These are phyloP conservation scores for Vigna mungo DNA, from an alignment of 306 rosid species.

Conservation along the genomic window DNA sequence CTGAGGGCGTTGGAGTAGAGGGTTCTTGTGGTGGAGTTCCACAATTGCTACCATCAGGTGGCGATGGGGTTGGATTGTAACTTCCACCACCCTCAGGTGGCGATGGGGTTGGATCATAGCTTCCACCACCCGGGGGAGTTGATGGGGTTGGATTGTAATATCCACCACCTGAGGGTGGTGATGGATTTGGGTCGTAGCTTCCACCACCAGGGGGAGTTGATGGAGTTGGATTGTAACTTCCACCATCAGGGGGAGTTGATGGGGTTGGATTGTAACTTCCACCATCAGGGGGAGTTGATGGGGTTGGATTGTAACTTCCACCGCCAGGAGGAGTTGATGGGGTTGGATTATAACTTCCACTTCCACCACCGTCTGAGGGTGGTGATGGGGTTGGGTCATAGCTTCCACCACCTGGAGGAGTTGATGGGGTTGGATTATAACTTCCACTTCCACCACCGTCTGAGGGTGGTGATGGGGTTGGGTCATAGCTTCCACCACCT, in stretches of 20 bases:
- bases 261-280: constrained; percentile 49
- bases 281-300: constrained; percentile 62
- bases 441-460: constrained; percentile 50
- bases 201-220: constrained; percentile 46
- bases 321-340: too few species aligned
- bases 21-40: constrained; percentile 53
- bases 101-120: constrained; percentile 59
- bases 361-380: too few species aligned
- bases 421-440: constrained; percentile 54
- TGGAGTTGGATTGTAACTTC: constrained; percentile 43
- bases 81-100: constrained; percentile 49
- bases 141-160: constrained; percentile 46
- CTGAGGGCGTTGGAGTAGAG: constrained; percentile 35
- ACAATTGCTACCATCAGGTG: constrained; percentile 46
- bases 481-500: constrained; percentile 52
- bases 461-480: constrained; percentile 38
- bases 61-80: constrained; percentile 36
- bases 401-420: too few species aligned
- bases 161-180: constrained; percentile 57
- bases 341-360: not conserved
- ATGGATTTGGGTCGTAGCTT: constrained; percentile 57
- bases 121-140: constrained; percentile 44
- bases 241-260: constrained; percentile 47
- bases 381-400: constrained; percentile 59
- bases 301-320: constrained; percentile 55